Evolutionary conservation across 345 rosid genomes (phyloP).

Genomic region (Nephelium lappaceum): DNA sequence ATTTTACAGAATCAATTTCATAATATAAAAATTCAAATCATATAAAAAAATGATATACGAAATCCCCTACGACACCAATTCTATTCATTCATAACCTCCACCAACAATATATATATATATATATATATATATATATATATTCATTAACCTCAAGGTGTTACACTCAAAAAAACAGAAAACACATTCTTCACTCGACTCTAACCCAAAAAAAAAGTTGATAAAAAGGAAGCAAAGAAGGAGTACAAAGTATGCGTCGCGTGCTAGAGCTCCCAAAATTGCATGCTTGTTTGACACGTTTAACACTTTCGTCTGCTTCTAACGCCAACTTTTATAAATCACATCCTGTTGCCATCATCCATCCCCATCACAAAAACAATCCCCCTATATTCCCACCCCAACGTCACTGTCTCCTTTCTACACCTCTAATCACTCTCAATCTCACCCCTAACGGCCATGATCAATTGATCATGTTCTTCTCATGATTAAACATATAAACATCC

Average conservation of each 20-base stretch:
- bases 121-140: too few relatives aligned
- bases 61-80: too few relatives aligned
- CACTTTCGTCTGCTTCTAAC: background rate
- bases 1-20: too few relatives aligned
- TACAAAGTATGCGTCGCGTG: background rate
- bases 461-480: too few relatives aligned
- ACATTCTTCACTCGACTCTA: background rate
- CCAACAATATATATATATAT: too few relatives aligned
- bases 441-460: too few relatives aligned
- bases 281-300: slow-evolving; percentile 1
- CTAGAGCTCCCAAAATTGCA: slow-evolving; percentile 1
- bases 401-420: background rate
- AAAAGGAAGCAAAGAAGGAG: background rate
- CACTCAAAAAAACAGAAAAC: background rate
- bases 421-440: background rate
- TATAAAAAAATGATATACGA: too few relatives aligned
- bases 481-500: too few relatives aligned
- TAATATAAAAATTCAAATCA: too few relatives aligned
- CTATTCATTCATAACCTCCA: too few relatives aligned
- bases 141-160: too few relatives aligned
- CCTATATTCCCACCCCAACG: background rate
- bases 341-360: background rate
- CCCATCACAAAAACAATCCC: background rate
- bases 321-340: background rate
- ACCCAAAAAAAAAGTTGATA: background rate